Conservation (phyloP, 352 stramenopile genomes). For the Phytophthora brassicae region DNA sequence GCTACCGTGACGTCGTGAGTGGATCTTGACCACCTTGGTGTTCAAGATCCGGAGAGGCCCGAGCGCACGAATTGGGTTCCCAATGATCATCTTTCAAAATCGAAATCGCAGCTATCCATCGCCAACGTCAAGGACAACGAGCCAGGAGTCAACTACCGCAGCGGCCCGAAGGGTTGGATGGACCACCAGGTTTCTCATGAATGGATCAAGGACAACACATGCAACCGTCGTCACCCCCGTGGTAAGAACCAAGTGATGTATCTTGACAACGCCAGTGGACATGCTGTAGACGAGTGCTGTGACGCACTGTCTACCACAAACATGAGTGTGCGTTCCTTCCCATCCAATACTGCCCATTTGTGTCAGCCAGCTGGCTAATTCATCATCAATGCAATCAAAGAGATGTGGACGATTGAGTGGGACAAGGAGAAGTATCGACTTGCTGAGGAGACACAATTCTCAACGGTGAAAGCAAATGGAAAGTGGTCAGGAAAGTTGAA, state of each 20-base stretch:
- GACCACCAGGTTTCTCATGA: neutral
- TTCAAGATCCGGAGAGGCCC: neutral
- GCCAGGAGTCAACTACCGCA: neutral
- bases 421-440: neutral
- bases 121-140: neutral
- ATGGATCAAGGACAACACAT: neutral
- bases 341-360: no score
- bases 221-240: neutral
- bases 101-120: neutral
- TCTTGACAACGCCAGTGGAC: neutral
- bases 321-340: neutral
- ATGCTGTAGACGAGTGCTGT: neutral
- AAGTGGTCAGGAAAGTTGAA: neutral
- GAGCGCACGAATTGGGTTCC: neutral
- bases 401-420: no score
- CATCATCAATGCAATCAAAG: no score
- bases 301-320: neutral
- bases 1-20: conserved; percentile 1
- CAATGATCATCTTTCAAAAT: conserved; percentile 1
- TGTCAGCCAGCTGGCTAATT: no score
- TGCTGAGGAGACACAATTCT: neutral
- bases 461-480: neutral
- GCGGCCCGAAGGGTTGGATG: conserved; percentile 1
- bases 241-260: neutral
- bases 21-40: neutral